Base-by-base conservation (phyloP, 805 yeast genomes). In the Pichia kluyveri region DNA sequence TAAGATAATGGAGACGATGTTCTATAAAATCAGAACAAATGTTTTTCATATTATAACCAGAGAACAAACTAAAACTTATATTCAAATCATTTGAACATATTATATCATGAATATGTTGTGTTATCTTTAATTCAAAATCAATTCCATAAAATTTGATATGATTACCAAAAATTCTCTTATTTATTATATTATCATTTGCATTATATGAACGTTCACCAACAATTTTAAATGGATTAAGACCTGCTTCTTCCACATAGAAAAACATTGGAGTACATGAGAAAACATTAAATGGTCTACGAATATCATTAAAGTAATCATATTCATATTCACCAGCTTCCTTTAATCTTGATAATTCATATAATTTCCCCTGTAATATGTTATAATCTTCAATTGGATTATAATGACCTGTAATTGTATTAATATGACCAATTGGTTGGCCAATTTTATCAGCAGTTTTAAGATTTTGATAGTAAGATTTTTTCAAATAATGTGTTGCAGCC, bases 401-500 rank as follows among this genome's bases (percentile, higher is more conserved):
- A 46, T 65, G 69, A 44, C 61, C 60, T 45, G 63, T 62, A 30
- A 62, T 54, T 5, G 66, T 60, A 51, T 61, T 66, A 48, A 61
- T 66, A 47, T 49, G 64, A 34, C 60, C 64, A 12, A 58, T 60
- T 36, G 55, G 62, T 17, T 49, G 46, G 39, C 59, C 61, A 47
- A 54, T 60, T 40, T 59, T 51, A 45, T 62, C 67, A n/a, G 63
- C 54, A 50, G 54, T 62, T 40, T 73, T 69, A 48, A 71, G 69
- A 9, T 74, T 70, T 62, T 80, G 84, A 56, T 80, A 79, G 54
- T 70, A 79, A 1, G 73, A 69, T 45, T 72, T 60, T 4, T 68
- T 65, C 43, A 74, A 66, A 17, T 73, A 73, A 41, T 72, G 69
- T 8, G 88, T 84, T 1, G 89, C 85, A 0, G 89, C 86, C 47